Base-by-base conservation (phyloP, 257 asterid species). In the Ehretia macrophylla region DNA sequence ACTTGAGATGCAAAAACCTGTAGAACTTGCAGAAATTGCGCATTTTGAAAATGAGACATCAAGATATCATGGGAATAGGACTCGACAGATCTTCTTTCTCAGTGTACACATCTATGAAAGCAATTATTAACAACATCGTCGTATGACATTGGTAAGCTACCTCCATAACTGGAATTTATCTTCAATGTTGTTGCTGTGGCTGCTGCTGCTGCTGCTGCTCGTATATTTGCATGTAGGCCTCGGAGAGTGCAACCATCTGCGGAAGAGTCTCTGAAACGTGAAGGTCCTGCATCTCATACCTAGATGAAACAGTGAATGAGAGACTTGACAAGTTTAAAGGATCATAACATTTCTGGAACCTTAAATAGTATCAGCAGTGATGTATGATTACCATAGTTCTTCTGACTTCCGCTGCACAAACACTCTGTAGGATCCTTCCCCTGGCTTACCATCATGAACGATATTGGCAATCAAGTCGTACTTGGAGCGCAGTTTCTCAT, bases 251-350 rank as follows among this genome's bases (percentile, higher is more conserved):
- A 35, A 92, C 99, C 96, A 88, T 84, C 75, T 92, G 97, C 12
- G 97, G 97, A 44, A 92, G 77, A n/a, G 99, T 88, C 71, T 92
- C 97, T 0, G 96, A 78, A 11, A 92, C 97, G n/a, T 88, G 96
- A 60, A 92, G 95, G 58, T 92, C 99, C 72, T 92, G 96, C 96
- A 92, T 88, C 81, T 92, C 99, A 58, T 84, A 92, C 99, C 97
- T 88, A 14, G 81, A 40, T 27, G 45, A 67, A 48, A 52, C 37
- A 42, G 14, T 69, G 42, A 21, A 38, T 38, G 44, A 38, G 16
- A 10, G 16, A 42, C 47, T 42, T 10, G 47, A 42, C 32, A 21
- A 19, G 35, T 17, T 23, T 19, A 52, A 52, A 52, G 6, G 1
- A 21, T 12, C 38, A 52, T 20, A 32, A 14, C 6, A 5, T 32